A percentile compares a stretch with the other conserved stretches of the same genome.
Conservation (phyloP, 164 flowering plant species). For the Litsea cubeba region DNA sequence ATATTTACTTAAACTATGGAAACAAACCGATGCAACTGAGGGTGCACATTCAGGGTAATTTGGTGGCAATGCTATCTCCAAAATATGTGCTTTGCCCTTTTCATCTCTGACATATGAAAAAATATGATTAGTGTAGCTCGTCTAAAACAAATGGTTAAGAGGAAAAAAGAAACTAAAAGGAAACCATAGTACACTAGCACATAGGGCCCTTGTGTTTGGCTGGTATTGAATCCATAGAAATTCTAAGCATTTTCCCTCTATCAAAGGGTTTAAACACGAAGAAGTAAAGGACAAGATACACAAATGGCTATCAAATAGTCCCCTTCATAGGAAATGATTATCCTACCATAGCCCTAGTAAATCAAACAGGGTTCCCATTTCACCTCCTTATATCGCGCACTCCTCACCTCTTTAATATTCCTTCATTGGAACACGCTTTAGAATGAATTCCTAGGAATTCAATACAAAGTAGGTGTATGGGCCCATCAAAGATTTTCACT, state of each 20-base stretch:
- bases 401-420: too few relatives aligned
- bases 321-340: background rate
- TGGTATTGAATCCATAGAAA: background rate
- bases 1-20: background rate
- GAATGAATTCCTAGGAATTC: background rate
- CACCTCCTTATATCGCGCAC: too few relatives aligned
- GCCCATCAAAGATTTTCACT: too few relatives aligned
- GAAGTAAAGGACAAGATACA: background rate
- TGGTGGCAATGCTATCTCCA: constrained; percentile 50
- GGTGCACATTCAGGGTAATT: constrained; percentile 60
- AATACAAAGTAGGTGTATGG: background rate
- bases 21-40: constrained; percentile 57
- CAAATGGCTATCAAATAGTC: background rate
- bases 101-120: constrained; percentile 41
- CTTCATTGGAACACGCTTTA: background rate
- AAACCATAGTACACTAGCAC: background rate
- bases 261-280: background rate
- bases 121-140: background rate
- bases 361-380: too few relatives aligned
- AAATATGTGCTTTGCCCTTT: constrained; percentile 42
- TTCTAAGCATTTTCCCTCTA: background rate
- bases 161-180: background rate
- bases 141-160: background rate
- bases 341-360: background rate
- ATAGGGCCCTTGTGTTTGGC: background rate